Percentiles rank a stretch among this genome's conserved stretches.
Evolutionary conservation across 768 basidiomycete genomes (phyloP).

Genomic region (Mycena rosella): DNA sequence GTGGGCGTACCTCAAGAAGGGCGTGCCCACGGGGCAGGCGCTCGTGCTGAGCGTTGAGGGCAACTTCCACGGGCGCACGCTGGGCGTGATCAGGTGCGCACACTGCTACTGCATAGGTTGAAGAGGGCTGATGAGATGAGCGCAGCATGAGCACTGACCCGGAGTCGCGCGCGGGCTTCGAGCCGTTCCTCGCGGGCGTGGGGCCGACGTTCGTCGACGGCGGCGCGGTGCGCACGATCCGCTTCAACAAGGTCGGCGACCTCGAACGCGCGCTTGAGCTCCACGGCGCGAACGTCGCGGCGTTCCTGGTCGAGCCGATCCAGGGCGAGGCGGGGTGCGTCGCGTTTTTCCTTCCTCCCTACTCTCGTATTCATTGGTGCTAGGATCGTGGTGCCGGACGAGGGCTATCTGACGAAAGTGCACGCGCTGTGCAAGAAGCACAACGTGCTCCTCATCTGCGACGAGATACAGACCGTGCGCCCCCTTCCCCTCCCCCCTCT

Average conservation of each 20-base stretch:
- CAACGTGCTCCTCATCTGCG: constrained; percentile 96
- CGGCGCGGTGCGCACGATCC: constrained; percentile 69
- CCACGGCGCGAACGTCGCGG: constrained; percentile 87
- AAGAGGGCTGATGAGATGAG: too few relatives aligned
- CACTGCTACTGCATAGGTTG: too few relatives aligned
- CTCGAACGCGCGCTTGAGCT: constrained; percentile 84
- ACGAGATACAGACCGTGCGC: constrained; percentile 95
- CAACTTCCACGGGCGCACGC: constrained; percentile 96
- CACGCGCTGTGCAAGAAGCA: constrained; percentile 91
- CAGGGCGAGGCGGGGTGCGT: constrained; percentile 98
- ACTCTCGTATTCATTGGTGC: too few relatives aligned
- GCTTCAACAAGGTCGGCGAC: constrained; percentile 88
- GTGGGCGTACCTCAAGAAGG: constrained; percentile 95
- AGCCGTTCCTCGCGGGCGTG: constrained; percentile 88
- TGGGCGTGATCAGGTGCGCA: constrained; percentile 91
- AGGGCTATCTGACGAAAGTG: constrained; percentile 85
- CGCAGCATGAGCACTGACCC: constrained; percentile 98
- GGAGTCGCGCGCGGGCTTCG: constrained; percentile 88
- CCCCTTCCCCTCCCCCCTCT: constrained; percentile 7
- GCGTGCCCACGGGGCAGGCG: constrained; percentile 83
- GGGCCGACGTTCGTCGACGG: constrained; percentile 81
- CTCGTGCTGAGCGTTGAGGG: constrained; percentile 88
- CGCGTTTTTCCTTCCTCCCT: too few relatives aligned
- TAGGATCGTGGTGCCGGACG: constrained; percentile 94
- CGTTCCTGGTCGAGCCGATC: constrained; percentile 97